Evolutionary conservation across 2,329 filamentous ascomycete genomes (phyloP).

Genomic region (Colletotrichum melonis): DNA sequence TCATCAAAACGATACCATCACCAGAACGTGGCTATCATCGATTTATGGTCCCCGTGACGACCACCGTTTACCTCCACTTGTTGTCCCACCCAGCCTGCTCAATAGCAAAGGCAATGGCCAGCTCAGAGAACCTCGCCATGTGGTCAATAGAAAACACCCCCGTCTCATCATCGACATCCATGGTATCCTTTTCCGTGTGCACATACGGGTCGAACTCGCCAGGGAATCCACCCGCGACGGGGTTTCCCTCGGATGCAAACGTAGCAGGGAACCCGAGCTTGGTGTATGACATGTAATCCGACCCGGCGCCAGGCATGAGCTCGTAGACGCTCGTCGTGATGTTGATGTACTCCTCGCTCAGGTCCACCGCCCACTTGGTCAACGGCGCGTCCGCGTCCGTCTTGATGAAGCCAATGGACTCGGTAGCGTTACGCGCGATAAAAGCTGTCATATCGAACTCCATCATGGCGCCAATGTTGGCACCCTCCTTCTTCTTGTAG

Average conservation of each 20-base stretch:
- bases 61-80: slow-evolving; percentile 45
- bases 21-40: neutral
- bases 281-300: slow-evolving; percentile 55
- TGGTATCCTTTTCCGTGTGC: slow-evolving; percentile 49
- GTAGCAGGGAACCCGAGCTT: slow-evolving; percentile 51
- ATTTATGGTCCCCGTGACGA: neutral
- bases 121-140: slow-evolving; percentile 53
- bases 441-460: slow-evolving; percentile 63
- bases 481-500: slow-evolving; percentile 70
- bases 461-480: slow-evolving; percentile 78
- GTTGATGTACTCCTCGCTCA: slow-evolving; percentile 50
- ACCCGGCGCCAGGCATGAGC: slow-evolving; percentile 46
- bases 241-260: slow-evolving; percentile 53
- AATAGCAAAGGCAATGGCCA: slow-evolving; percentile 52
- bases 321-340: slow-evolving; percentile 49
- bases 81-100: slow-evolving; percentile 55
- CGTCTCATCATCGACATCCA: slow-evolving; percentile 50
- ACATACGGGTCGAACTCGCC: slow-evolving; percentile 53
- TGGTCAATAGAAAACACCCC: slow-evolving; percentile 53
- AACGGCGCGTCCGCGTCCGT: slow-evolving; percentile 49
- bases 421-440: slow-evolving; percentile 48
- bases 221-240: slow-evolving; percentile 42
- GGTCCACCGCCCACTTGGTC: slow-evolving; percentile 47
- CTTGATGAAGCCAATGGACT: slow-evolving; percentile 52
- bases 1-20: fast-evolving